phyloP scores from a whole-genome alignment of 1,139 yeast species.

The Kodamaea derodonti region DNA sequence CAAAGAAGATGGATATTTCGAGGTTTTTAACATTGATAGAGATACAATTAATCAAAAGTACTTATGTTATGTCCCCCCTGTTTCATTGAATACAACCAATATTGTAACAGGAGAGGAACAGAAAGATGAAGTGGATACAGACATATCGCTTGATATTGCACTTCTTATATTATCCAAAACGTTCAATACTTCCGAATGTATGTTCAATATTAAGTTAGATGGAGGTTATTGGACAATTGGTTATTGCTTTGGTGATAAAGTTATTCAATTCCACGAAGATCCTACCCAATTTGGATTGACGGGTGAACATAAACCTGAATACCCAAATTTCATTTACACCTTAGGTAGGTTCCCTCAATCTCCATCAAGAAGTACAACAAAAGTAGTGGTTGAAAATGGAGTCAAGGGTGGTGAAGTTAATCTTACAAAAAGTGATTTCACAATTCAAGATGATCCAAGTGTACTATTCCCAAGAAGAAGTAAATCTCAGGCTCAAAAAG shows the following conservation, averaged over 20 bases:
- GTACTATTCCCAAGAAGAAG: constrained; percentile 14
- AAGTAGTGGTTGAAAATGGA: constrained; percentile 2
- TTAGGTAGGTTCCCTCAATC: constrained; percentile 42
- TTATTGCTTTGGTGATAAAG: constrained; percentile 50
- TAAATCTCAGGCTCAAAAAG: constrained; percentile 19
- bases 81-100: constrained; percentile 1
- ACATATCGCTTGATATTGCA: constrained; percentile 21
- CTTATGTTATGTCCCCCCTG: constrained; percentile 12
- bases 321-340: constrained; percentile 37
- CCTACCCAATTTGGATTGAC: constrained; percentile 21
- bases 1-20: constrained; percentile 8
- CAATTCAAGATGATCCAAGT: constrained; percentile 18
- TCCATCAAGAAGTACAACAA: constrained; percentile 13
- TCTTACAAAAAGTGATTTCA: constrained; percentile 17
- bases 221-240: constrained; percentile 66
- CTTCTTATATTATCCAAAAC: constrained; percentile 17
- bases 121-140: constrained; percentile 2
- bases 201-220: constrained; percentile 31
- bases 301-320: constrained; percentile 29
- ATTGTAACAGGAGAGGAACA: neutral
- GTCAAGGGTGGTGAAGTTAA: constrained; percentile 1
- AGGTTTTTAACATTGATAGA: constrained; percentile 9
- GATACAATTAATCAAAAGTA: constrained; percentile 5
- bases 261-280: constrained; percentile 56
- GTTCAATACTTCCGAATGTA: constrained; percentile 24